Evolutionary conservation across 2,329 filamentous ascomycete species (phyloP), one percentile per base, ranked within the genome.

Genomic region (Fusarium anguioides): DNA sequence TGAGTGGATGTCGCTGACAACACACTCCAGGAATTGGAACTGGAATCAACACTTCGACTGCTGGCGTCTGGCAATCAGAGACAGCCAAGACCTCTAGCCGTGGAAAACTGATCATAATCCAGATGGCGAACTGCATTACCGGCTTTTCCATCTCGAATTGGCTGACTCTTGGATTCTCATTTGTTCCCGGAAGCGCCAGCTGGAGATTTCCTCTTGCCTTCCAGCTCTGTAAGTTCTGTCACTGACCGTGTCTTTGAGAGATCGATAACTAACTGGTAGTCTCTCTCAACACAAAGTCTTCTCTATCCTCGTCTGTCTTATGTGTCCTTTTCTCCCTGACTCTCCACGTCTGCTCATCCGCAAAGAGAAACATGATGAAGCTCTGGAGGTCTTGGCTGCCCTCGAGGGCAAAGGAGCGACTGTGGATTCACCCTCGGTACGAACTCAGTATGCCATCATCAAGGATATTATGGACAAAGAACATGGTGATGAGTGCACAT

Each of bases 61-160:
- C 45, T 21, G 31, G 31, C 2, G 23, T 48, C 5, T 48, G 45
- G 45, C 45, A 48, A 23, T 36, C 45, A 4, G 45, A 48, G 23
- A 48, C 45, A 15, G 31, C 45, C 11, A 35, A 35, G 31, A 26
- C 45, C 6, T n/a, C 31, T n/a, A 36, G 29, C 31, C 45, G 45
- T 26, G 31, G 45, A 11, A 48, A 48, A 8, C 31, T 48, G 14
- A 36, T 48, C 3, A 48, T 48, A 5, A 36, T 48, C 10, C 31
- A 48, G 31, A 48, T 48, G 45, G 31, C 31, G 4, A 48, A 26
- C n/a, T 36, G 31, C 11, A 48, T 48, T 6, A 36, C 31, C 2
- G 45, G 45, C n/a, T 48, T 48, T 36, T 48, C 45, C 7, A 36
- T 48, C 31, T 48, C 31, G 6, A 48, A 48, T 26, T 48, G 45